Conservation (phyloP, 345 rosid species). For the Eucalyptus pauciflora region DNA sequence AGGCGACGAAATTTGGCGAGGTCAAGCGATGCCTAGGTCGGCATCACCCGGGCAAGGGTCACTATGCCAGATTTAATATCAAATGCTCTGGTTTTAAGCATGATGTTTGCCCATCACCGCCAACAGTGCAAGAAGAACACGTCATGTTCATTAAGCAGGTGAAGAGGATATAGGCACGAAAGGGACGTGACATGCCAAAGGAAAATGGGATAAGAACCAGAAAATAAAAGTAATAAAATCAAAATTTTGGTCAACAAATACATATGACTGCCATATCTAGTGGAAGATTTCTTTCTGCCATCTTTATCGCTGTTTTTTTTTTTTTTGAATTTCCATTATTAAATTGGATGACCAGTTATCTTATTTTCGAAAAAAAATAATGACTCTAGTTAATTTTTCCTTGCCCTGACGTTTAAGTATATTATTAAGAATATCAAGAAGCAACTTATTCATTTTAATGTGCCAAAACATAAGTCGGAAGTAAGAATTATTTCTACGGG, state of each 20-base stretch:
- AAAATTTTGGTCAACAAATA: background rate
- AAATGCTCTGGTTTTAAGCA: background rate
- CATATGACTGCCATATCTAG: background rate
- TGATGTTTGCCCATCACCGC: background rate
- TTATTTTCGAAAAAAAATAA: background rate
- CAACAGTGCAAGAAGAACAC: background rate
- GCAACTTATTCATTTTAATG: background rate
- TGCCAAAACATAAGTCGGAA: too few relatives aligned
- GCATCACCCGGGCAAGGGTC: rapidly evolving
- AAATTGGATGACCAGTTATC: background rate
- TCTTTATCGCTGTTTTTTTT: background rate
- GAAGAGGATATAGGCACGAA: background rate
- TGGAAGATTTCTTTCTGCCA: background rate
- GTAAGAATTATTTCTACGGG: too few relatives aligned
- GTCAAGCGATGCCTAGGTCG: too few relatives aligned
- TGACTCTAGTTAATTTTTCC: background rate
- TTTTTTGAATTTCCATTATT: background rate
- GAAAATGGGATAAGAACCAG: background rate
- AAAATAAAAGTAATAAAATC: background rate
- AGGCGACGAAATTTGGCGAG: rapidly evolving
- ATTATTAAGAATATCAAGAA: background rate
- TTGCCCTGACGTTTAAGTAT: background rate
- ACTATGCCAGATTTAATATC: background rate
- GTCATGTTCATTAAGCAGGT: background rate
- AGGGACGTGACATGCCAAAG: background rate